Evolutionary conservation across 257 asterid species (phyloP), one percentile per base, ranked within the genome.

Genomic region (Primulina eburnea): DNA sequence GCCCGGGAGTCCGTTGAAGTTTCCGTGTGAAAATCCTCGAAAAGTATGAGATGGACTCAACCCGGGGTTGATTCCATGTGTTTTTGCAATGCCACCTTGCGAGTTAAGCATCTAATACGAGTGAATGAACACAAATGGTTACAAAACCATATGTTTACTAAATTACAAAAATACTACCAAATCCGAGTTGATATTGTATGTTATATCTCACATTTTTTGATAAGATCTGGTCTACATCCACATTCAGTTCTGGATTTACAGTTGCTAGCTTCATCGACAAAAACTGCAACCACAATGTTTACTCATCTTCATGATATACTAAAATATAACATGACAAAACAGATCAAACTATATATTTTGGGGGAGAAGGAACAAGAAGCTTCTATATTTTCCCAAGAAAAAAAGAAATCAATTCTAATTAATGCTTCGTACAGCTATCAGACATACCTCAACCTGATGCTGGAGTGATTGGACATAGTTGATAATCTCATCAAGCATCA

Each of bases 401-500:
- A 37, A 37, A 37, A 3, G 12, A 37, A 37, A 37, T 21, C 59
- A 62, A 62, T 28, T 29, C 24, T 32, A 17, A 30, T 24, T 53
- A 32, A 52, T 32, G 50, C 34, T 69, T 60, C 26, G 21, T 16
- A 43, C 53, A 21, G 17, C 14, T 32, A 35, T 18, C 37, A 77
- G 59, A 32, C 69, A 62, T 86, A 93, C 99, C 99, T 93, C 97
- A 43, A 93, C 99, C 65, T 93, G 96, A 68, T 90, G 97, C 68
- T 93, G 96, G 69, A 92, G 92, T 14, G 96, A 92, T 75, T 92
- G 97, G 63, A 92, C 97, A 63, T 92, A 92, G 82, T 93, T 93
- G 82, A 93, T 93, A 64, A 93, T 93, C 87, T 93, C 99, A 82
- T 93, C 99, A 37, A 90, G 97, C 95, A 93, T 90, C 87, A 93